Base-by-base conservation (phyloP, 441 rosid species). In the Gossypium gossypioides region DNA sequence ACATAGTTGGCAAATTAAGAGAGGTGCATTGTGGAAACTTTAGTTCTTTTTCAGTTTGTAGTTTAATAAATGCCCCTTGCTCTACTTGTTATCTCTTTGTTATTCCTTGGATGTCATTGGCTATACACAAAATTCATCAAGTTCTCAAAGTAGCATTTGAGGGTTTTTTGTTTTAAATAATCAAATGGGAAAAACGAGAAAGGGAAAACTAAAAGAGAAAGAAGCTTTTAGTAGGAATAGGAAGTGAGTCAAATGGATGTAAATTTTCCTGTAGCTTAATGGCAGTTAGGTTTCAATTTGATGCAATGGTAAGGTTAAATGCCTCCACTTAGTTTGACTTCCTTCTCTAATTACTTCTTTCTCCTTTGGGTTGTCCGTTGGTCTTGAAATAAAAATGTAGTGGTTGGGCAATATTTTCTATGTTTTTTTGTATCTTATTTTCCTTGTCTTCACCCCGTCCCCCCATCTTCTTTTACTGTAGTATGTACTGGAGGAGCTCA, bases 401-500 rank as follows among this genome's bases (percentile, higher is more conserved):
- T 25, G 48, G 44, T 13, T 9, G 16, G 56, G 24, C 9, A 57
- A 18, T 57, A 7, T 70, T 70, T 68, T 40, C 37, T 22, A 16
- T 66, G 62, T 29, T 24, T 40, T 16, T 8, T 21, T 21, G 8
- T 34, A 37, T 64, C 22, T 71, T 59, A 65, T 58, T 64, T 54
- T 32, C 67, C 56, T 16, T 0, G 6, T 8, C 21, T 24, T 78
- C 19, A 6, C 18, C 77, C 77, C 27, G 25, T 51, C 32, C 19
- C 64, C 52, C 21, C 72, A 7, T 77, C 60, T 76, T 25, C 76
- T 78, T 71, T 61, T 68, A 6, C 80, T 81, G 78, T 82, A 96
- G 99, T 96, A 90, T 86, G 95, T 93, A 57, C 79, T 91, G 37
- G 99, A 91, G 82, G 99, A 93, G 78, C 97, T 96, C 56, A 96